Percentiles rank a stretch among this genome's conserved stretches.
These are phyloP conservation scores for Saksenaea oblongispora DNA, from an alignment of 371 early-diverging fungal genomes.

Conservation along the genomic window DNA sequence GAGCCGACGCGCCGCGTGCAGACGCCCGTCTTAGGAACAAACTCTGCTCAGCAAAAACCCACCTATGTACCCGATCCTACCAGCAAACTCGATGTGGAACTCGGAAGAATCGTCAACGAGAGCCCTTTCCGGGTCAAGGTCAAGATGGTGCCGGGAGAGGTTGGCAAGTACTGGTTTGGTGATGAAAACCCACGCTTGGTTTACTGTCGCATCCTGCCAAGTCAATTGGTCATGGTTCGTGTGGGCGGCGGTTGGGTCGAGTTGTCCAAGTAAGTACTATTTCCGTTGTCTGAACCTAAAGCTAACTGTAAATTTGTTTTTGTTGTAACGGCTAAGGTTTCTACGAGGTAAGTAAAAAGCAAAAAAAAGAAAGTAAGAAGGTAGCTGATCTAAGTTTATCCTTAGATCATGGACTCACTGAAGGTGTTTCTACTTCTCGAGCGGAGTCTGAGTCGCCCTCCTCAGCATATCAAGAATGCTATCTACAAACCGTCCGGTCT, in stretches of 20 bases:
- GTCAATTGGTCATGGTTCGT: conserved; percentile 6
- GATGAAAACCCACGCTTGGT: conserved; percentile 63
- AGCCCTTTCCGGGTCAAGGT: conserved; percentile 6
- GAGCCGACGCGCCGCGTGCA: background rate
- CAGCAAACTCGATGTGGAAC: conserved; percentile 23
- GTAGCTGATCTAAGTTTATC: background rate
- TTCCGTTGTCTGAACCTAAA: conserved; percentile 2
- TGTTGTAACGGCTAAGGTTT: background rate
- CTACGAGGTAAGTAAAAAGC: background rate
- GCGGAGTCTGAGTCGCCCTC: conserved; percentile 10
- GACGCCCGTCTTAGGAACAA: conserved; percentile 11
- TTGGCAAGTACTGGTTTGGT: conserved; percentile 68
- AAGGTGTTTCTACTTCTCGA: conserved; percentile 21
- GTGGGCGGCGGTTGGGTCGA: conserved; percentile 31
- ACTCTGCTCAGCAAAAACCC: background rate
- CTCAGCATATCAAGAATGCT: conserved; percentile 9
- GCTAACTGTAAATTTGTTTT: background rate
- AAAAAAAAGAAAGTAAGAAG: background rate
- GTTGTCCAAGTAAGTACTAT: conserved; percentile 53
- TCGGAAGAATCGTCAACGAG: background rate
- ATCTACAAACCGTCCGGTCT: conserved; percentile 26
- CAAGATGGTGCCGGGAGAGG: conserved; percentile 33
- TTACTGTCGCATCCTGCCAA: conserved; percentile 6
- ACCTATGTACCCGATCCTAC: conserved; percentile 31
- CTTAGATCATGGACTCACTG: conserved; percentile 19